A percentile compares a stretch with the other conserved stretches of the same genome.
Conservation (phyloP, 1,284 basidiomycete genomes). For the Boletus albobrunnescens region DNA sequence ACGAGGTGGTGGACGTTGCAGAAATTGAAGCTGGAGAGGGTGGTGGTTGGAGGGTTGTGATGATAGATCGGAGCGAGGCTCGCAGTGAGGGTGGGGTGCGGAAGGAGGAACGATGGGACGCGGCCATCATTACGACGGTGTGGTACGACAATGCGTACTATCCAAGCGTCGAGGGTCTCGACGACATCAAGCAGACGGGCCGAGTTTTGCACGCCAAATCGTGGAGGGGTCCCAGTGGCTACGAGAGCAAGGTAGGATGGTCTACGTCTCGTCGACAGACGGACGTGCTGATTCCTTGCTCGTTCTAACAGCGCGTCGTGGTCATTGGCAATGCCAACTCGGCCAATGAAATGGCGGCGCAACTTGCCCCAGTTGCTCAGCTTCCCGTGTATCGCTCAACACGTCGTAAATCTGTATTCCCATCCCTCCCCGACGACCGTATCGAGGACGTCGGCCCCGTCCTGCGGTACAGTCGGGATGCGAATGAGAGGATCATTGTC, state of each 20-base stretch:
- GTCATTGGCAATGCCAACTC: constrained; percentile 49
- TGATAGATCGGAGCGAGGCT: constrained; percentile 38
- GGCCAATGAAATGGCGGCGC: constrained; percentile 45
- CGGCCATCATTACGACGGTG: constrained; percentile 41
- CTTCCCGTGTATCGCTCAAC: constrained; percentile 43
- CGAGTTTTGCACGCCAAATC: constrained; percentile 36
- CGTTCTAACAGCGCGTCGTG: constrained; percentile 36
- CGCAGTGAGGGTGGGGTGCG: constrained; percentile 2
- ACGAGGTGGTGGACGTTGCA: constrained; percentile 38
- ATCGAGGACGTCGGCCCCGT: constrained; percentile 43
- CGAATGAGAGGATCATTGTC: constrained; percentile 30
- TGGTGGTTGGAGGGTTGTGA: constrained; percentile 39
- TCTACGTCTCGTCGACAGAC: not conserved
- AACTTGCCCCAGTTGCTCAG: constrained; percentile 36
- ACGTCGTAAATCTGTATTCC: constrained; percentile 40
- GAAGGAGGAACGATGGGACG: constrained; percentile 42
- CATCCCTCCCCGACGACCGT: constrained; percentile 38
- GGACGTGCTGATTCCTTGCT: not conserved
- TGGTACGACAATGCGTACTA: constrained; percentile 44
- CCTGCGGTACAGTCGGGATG: constrained; percentile 27
- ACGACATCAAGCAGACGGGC: constrained; percentile 31
- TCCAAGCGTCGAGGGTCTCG: constrained; percentile 40
- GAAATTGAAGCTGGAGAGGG: constrained; percentile 27
- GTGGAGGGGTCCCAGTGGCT: constrained; percentile 38
- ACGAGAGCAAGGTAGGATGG: constrained; percentile 38